Evolutionary conservation across 345 rosid genomes (phyloP).

Genomic region (Combretum micranthum): DNA sequence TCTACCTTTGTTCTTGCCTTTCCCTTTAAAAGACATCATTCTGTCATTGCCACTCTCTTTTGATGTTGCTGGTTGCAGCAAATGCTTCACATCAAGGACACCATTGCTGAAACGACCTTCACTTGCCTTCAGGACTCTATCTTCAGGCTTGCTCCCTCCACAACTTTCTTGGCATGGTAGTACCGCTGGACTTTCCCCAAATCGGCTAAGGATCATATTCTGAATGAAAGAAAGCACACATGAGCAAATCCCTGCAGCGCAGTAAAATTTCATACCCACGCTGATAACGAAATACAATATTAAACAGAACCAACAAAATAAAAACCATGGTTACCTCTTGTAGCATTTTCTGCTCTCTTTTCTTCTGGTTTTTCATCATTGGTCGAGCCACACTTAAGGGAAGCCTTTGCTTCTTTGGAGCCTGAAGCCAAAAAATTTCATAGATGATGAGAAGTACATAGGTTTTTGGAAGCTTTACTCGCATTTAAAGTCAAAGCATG

Average conservation of each 20-base stretch:
- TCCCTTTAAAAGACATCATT: neutral
- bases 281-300: neutral
- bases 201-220: slow-evolving; percentile 55
- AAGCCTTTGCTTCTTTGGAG: slow-evolving; percentile 65
- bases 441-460: too few relatives aligned
- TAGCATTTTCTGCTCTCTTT: slow-evolving; percentile 52
- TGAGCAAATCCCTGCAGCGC: too few relatives aligned
- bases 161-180: slow-evolving; percentile 24
- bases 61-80: slow-evolving; percentile 36
- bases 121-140: slow-evolving; percentile 51
- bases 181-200: slow-evolving; percentile 36
- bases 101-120: slow-evolving; percentile 45
- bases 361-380: slow-evolving; percentile 78
- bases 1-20: slow-evolving; percentile 28
- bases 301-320: too few relatives aligned
- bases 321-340: slow-evolving; percentile 37
- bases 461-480: neutral
- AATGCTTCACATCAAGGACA: slow-evolving; percentile 54
- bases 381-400: slow-evolving; percentile 75
- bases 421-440: slow-evolving; percentile 25
- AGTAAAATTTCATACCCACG: neutral
- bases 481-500: neutral
- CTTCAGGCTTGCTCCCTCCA: slow-evolving; percentile 46
- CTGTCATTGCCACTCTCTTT: slow-evolving; percentile 7
- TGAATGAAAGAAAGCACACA: slow-evolving; percentile 13